A percentile compares a stretch with the other conserved stretches of the same genome.
Evolutionary conservation across 371 early-diverging fungal genomes (phyloP).

Genomic region (Coemansia sp.): DNA sequence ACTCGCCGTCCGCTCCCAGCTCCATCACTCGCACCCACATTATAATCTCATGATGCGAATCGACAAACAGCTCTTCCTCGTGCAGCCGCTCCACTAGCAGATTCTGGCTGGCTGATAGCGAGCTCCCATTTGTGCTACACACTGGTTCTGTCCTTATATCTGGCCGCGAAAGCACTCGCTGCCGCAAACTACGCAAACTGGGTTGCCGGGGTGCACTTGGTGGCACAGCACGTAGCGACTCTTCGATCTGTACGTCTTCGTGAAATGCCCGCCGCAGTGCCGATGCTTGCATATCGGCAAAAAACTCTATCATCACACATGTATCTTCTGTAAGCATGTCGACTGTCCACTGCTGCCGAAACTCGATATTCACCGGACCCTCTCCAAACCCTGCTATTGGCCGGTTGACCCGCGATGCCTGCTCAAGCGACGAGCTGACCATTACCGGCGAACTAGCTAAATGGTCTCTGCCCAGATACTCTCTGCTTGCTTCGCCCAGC

Average conservation of each 20-base stretch:
- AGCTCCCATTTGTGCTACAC: slow-evolving; percentile 1
- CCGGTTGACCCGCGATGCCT: slow-evolving; percentile 12
- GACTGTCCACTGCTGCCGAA: slow-evolving; percentile 40
- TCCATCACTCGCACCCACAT: slow-evolving; percentile 71
- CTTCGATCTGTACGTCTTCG: slow-evolving; percentile 62
- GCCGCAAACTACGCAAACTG: background rate
- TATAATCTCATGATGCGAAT: slow-evolving; percentile 69
- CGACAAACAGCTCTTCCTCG: slow-evolving; percentile 64
- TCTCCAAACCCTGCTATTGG: slow-evolving; percentile 41
- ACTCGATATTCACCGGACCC: slow-evolving; percentile 31
- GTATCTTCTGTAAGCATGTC: slow-evolving; percentile 29
- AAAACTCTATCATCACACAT: slow-evolving; percentile 56
- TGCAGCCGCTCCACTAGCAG: slow-evolving; percentile 38
- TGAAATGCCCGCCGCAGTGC: slow-evolving; percentile 59
- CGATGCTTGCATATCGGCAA: slow-evolving; percentile 59
- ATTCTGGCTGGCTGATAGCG: slow-evolving; percentile 37
- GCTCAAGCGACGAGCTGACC: slow-evolving; percentile 22
- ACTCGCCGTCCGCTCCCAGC: slow-evolving; percentile 68
- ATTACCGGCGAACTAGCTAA: slow-evolving; percentile 2
- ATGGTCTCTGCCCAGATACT: too few species aligned
- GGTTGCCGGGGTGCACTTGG: background rate
- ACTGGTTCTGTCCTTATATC: slow-evolving; percentile 8
- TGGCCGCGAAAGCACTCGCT: slow-evolving; percentile 6
- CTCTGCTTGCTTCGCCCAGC: too few species aligned
- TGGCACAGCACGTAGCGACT: slow-evolving; percentile 28